Evolutionary conservation across 2,329 filamentous ascomycete species (phyloP).

Genomic region (Aspergillus sp.): DNA sequence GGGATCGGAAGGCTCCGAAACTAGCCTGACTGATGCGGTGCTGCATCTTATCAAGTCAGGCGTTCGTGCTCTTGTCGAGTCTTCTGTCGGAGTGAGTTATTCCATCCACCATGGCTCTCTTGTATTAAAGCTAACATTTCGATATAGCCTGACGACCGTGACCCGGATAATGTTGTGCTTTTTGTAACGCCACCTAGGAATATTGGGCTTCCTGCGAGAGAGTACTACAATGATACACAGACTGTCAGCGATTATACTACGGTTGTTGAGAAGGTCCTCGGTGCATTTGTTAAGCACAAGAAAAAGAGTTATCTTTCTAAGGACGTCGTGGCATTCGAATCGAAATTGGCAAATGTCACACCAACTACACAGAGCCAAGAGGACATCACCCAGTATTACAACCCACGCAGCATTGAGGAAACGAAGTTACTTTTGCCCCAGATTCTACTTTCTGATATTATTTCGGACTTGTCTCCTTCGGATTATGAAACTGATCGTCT

Average conservation of each 20-base stretch:
- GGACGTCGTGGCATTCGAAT: conserved; percentile 59
- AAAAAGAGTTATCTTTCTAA: conserved; percentile 30
- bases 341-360: conserved; percentile 58
- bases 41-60: conserved; percentile 39
- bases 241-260: conserved; percentile 53
- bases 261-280: conserved; percentile 44
- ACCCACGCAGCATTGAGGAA: conserved; percentile 60
- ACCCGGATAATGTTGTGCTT: conserved; percentile 55
- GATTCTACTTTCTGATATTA: conserved; percentile 54
- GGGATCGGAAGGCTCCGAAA: conserved; percentile 21
- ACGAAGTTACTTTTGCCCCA: conserved; percentile 57
- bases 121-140: neutral
- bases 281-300: conserved; percentile 36
- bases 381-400: conserved; percentile 68
- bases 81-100: conserved; percentile 34
- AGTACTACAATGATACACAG: conserved; percentile 59
- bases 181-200: conserved; percentile 45
- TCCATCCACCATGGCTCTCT: neutral
- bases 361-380: conserved; percentile 59
- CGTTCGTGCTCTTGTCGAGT: conserved; percentile 34
- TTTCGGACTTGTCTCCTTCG: conserved; percentile 54
- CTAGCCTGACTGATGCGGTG: conserved; percentile 36
- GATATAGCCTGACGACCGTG: conserved; percentile 50
- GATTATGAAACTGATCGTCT: conserved; percentile 54
- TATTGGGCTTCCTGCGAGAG: conserved; percentile 62